Evolutionary conservation across 495 filamentous ascomycete genomes (phyloP).

Genomic region (Polyplosphaeria fusca): DNA sequence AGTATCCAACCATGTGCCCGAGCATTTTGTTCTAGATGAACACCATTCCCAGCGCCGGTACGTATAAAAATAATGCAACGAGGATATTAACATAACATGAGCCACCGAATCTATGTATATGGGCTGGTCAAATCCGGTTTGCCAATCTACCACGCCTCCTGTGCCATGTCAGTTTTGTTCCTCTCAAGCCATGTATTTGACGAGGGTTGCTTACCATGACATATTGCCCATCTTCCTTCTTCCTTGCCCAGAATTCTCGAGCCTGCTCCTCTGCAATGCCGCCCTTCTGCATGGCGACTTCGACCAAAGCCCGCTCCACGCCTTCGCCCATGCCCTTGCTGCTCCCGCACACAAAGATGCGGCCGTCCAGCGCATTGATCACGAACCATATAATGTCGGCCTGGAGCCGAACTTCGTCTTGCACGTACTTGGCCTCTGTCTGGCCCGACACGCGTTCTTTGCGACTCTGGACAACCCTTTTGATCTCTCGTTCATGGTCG

Average conservation of each 20-base stretch:
- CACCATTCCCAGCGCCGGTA: no score
- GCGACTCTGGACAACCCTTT: conserved; percentile 89
- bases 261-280: conserved; percentile 47
- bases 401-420: conserved; percentile 59
- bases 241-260: conserved; percentile 47
- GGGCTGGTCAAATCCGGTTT: no score
- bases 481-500: conserved; percentile 86
- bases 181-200: no score
- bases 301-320: conserved; percentile 57
- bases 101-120: no score
- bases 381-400: conserved; percentile 96
- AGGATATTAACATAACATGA: no score
- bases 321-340: conserved; percentile 97
- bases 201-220: conserved; percentile 42
- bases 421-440: conserved; percentile 42
- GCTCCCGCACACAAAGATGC: conserved; percentile 93
- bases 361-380: conserved; percentile 86
- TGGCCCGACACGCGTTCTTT: conserved; percentile 12
- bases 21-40: not conserved
- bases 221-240: conserved; percentile 44
- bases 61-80: no score
- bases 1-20: not conserved
- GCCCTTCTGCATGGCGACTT: conserved; percentile 60
- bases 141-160: no score
- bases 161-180: no score